phyloP scores from a whole-genome alignment of 345 rosid species.

The Cardamine chenopodiifolia region DNA sequence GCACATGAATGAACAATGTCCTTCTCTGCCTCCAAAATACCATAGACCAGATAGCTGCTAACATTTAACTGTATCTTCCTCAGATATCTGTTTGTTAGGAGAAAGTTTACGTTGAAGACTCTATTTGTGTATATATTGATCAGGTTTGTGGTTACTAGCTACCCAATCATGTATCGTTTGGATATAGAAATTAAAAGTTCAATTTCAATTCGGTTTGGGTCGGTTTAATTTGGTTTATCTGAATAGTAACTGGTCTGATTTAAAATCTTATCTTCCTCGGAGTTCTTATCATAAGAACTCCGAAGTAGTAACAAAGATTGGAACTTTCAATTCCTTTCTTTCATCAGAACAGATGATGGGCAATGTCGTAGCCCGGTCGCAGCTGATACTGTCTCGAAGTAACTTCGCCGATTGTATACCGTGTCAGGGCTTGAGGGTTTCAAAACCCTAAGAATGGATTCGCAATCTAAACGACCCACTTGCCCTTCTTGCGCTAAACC shows the following conservation, averaged over 20 bases:
- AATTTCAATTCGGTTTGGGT: not conserved
- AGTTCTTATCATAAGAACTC: not conserved
- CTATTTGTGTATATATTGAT: conserved; percentile 21
- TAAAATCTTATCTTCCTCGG: not conserved
- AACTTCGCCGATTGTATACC: conserved; percentile 22
- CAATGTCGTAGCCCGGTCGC: conserved; percentile 45
- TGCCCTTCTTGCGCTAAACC: conserved; percentile 78
- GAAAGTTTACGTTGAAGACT: not conserved
- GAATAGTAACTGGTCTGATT: not conserved
- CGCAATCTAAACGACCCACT: conserved; percentile 58
- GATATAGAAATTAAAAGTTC: not conserved
- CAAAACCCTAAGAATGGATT: conserved; percentile 57
- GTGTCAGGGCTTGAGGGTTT: conserved; percentile 31
- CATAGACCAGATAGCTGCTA: conserved; percentile 64
- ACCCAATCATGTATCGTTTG: conserved; percentile 13
- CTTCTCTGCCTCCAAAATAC: conserved; percentile 85
- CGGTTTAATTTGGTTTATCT: too few species aligned
- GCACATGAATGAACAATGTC: conserved; percentile 88
- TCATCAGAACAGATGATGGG: conserved; percentile 38
- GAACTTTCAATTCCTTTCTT: not conserved
- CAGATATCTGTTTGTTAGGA: conserved; percentile 17
- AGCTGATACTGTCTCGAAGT: conserved; percentile 9
- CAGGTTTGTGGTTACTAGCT: conserved; percentile 19
- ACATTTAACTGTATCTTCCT: conserved; percentile 8
- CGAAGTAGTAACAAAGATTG: not conserved